A percentile compares a stretch with the other conserved stretches of the same genome.
Evolutionary conservation across 768 basidiomycete genomes (phyloP).

Genomic region (Wakefieldia striispora): DNA sequence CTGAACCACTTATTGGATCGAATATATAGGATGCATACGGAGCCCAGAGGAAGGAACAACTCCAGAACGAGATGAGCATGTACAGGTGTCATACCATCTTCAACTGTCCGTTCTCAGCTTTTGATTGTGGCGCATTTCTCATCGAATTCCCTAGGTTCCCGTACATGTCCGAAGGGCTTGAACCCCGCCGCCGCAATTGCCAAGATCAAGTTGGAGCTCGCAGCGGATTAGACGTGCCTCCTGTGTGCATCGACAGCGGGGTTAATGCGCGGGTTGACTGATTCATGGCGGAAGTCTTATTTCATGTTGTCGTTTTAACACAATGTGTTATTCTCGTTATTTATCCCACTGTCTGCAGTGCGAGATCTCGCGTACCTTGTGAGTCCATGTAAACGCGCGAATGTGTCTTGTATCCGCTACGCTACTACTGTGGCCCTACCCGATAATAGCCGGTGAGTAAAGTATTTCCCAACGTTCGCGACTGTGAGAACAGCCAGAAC

Average conservation of each 20-base stretch:
- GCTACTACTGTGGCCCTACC: too few relatives aligned
- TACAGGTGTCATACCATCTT: constrained; percentile 99
- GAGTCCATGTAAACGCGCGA: too few relatives aligned
- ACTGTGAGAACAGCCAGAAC: too few relatives aligned
- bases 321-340: neutral
- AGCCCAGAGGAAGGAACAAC: constrained; percentile 80
- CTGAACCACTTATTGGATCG: neutral
- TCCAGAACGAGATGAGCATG: constrained; percentile 94
- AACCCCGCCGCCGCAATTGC: constrained; percentile 92
- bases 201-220: constrained; percentile 89
- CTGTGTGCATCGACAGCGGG: neutral
- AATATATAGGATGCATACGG: constrained; percentile 64
- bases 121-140: neutral
- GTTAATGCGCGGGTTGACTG: neutral
- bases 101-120: constrained; percentile 62
- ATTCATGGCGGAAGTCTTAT: too few relatives aligned
- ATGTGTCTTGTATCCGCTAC: too few relatives aligned
- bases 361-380: too few relatives aligned
- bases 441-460: too few relatives aligned
- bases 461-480: too few relatives aligned
- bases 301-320: too few relatives aligned
- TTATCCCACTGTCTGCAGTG: neutral
- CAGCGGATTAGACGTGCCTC: constrained; percentile 50
- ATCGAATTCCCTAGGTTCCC: constrained; percentile 52
- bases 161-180: constrained; percentile 96